A percentile compares a stretch with the other conserved stretches of the same genome.
Conservation (phyloP, 805 yeast genomes). For the Sugiyamaella lignohabitans region DNA sequence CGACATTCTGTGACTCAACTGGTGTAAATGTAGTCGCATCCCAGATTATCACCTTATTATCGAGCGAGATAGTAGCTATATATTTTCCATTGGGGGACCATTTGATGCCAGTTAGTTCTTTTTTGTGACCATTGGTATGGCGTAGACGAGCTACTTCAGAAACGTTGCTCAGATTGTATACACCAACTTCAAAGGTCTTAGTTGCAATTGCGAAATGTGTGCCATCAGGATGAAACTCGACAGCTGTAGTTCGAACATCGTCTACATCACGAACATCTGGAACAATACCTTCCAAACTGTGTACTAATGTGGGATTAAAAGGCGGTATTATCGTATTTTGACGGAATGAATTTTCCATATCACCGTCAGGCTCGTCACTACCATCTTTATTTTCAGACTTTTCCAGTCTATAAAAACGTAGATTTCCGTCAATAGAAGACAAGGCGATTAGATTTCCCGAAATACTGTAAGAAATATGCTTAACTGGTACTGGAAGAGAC, state of each 20-base stretch:
- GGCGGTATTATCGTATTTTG: no score
- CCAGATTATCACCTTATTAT: slow-evolving; percentile 51
- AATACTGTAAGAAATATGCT: slow-evolving; percentile 41
- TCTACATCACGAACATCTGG: slow-evolving; percentile 30
- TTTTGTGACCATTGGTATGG: slow-evolving; percentile 10
- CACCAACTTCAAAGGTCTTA: slow-evolving; percentile 30
- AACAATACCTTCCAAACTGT: slow-evolving; percentile 24
- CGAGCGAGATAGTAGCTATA: slow-evolving; percentile 54
- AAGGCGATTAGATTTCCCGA: slow-evolving; percentile 26
- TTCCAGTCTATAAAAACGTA: slow-evolving; percentile 29
- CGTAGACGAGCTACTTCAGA: slow-evolving; percentile 18
- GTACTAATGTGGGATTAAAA: slow-evolving; percentile 16
- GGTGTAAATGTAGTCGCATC: slow-evolving; percentile 37
- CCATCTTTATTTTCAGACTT: neutral
- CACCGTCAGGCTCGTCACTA: neutral
- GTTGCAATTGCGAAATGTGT: slow-evolving; percentile 63
- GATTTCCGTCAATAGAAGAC: slow-evolving; percentile 30
- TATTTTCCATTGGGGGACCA: slow-evolving; percentile 58
- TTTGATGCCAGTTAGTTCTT: slow-evolving; percentile 43
- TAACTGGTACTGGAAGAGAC: slow-evolving; percentile 39
- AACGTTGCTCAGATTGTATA: slow-evolving; percentile 26
- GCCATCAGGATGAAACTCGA: slow-evolving; percentile 70
- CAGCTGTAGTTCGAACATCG: slow-evolving; percentile 44
- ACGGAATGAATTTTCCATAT: neutral
- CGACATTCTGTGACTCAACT: slow-evolving; percentile 31